Conservation (phyloP, 2,329 filamentous ascomycete genomes). For the Claviceps sp. region DNA sequence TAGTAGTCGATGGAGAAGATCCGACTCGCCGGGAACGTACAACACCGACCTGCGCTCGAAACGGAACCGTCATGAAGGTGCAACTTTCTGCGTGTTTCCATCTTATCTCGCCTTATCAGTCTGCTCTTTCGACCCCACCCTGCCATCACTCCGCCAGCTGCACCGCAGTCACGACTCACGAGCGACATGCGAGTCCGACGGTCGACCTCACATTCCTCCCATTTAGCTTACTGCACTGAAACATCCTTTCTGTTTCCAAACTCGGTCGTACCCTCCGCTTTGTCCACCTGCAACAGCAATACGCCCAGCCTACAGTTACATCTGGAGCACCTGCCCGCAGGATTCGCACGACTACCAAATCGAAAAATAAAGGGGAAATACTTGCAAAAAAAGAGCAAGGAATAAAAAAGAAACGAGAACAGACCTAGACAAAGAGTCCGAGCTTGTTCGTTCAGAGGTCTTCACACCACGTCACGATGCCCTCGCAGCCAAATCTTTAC, state of each 20-base stretch:
- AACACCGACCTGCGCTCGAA: neutral
- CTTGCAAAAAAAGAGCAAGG: neutral
- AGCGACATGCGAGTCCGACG: too few species aligned
- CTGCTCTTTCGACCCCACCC: neutral
- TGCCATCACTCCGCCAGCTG: neutral
- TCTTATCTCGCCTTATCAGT: neutral
- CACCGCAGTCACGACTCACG: too few species aligned
- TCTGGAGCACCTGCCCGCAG: neutral
- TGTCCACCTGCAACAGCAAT: neutral
- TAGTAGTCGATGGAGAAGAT: neutral
- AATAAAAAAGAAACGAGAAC: neutral
- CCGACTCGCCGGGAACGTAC: neutral
- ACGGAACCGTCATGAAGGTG: neutral
- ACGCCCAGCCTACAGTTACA: neutral
- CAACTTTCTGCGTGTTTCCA: neutral
- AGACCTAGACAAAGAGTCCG: neutral
- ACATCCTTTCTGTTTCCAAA: too few species aligned
- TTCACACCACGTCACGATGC: constrained; percentile 23
- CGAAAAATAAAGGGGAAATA: neutral
- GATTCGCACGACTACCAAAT: neutral
- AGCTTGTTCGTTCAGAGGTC: neutral
- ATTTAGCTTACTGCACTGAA: too few species aligned
- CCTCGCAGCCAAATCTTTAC: constrained; percentile 57
- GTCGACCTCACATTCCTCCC: too few species aligned
- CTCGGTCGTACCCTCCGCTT: too few species aligned